Percentiles rank a stretch among this genome's conserved stretches.
Conservation (phyloP, 129 eudicot species). For the Ambrosia artemisiifolia region DNA sequence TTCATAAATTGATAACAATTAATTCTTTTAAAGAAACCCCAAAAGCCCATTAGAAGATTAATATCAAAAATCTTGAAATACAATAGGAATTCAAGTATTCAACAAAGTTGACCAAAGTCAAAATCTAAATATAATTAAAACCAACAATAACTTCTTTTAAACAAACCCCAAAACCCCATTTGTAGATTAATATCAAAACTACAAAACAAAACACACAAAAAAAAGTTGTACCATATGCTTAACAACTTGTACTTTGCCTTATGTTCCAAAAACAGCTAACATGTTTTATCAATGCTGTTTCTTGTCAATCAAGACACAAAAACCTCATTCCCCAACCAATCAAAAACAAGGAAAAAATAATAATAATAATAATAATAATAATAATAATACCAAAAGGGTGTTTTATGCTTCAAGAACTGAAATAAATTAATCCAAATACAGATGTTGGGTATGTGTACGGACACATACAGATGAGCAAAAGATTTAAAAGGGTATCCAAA, state of each 20-base stretch:
- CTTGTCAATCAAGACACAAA: constrained; percentile 7
- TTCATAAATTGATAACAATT: too few species aligned
- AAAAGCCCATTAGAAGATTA: too few species aligned
- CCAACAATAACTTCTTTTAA: background rate
- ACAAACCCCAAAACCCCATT: background rate
- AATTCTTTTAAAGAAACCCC: too few species aligned
- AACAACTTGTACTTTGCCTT: background rate
- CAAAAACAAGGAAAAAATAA: constrained; percentile 12
- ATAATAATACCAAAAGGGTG: constrained; percentile 15
- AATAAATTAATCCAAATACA: background rate
- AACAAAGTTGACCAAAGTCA: constrained; percentile 25
- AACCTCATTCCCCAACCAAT: constrained; percentile 28
- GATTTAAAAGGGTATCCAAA: background rate
- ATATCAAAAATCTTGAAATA: too few species aligned
- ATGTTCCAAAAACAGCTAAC: background rate
- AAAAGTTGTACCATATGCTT: constrained; percentile 4
- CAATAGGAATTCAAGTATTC: background rate
- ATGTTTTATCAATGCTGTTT: background rate
- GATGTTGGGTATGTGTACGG: background rate
- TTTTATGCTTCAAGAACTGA: background rate
- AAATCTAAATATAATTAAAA: background rate
- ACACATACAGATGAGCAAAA: too few species aligned
- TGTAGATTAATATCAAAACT: background rate
- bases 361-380: too few species aligned
- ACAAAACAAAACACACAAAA: background rate